Percentiles rank a stretch among this genome's conserved stretches.
Evolutionary conservation across 164 flowering plant species (phyloP).

Genomic region (Hamamelis virginiana): DNA sequence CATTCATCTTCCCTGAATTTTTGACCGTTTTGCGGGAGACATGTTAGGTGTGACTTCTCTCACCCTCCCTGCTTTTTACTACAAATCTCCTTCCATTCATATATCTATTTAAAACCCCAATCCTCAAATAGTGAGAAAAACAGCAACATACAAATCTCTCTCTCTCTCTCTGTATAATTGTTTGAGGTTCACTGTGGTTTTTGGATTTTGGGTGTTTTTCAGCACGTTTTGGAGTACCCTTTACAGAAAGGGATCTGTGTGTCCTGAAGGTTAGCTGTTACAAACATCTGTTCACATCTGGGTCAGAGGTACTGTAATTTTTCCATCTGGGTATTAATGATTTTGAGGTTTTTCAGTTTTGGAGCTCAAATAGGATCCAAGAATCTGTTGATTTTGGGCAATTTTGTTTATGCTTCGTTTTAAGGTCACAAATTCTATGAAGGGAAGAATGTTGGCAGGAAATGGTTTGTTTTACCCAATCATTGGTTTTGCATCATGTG

Average conservation of each 20-base stretch:
- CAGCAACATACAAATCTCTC: background rate
- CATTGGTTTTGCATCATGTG: conserved; percentile 68
- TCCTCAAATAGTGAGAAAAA: background rate
- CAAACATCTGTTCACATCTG: conserved; percentile 7
- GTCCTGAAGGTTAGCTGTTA: conserved; percentile 1
- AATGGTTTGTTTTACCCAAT: conserved; percentile 63
- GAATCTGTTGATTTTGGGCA: background rate
- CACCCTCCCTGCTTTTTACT: background rate
- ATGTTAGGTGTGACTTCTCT: conserved; percentile 13
- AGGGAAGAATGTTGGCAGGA: conserved; percentile 40
- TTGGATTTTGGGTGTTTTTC: conserved; percentile 1
- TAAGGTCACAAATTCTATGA: conserved; percentile 1
- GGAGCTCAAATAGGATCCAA: conserved; percentile 16
- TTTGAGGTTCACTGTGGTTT: background rate
- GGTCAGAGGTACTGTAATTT: conserved; percentile 3
- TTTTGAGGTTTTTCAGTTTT: conserved; percentile 12
- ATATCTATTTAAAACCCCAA: background rate
- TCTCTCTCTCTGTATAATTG: conserved; percentile 9
- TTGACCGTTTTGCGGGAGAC: background rate
- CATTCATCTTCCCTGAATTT: background rate
- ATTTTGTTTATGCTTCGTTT: conserved; percentile 2
- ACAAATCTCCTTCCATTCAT: background rate
- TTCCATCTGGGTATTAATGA: conserved; percentile 13
- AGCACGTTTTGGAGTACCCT: background rate
- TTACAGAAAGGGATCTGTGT: conserved; percentile 15